These are phyloP conservation scores for Allium fistulosum DNA, from an alignment of 106 monocot genomes.

Conservation along the genomic window DNA sequence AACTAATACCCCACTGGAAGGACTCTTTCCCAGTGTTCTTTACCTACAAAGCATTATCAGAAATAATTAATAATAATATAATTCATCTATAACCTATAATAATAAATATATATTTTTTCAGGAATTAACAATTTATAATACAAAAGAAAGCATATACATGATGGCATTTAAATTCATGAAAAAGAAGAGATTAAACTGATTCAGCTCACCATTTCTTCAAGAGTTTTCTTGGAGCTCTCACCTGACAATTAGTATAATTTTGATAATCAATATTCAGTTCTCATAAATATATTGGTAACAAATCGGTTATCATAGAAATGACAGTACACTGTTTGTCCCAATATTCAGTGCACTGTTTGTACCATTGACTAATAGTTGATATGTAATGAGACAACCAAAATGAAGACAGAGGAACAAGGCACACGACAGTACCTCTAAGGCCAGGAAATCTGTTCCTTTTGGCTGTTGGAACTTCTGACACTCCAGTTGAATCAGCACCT, in stretches of 20 bases:
- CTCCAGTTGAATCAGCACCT: conserved; percentile 20
- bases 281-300: conserved; percentile 2
- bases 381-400: too few species aligned
- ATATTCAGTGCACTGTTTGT: neutral
- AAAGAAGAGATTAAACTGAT: neutral
- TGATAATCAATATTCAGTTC: conserved; percentile 5
- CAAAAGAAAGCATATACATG: neutral
- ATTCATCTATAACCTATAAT: neutral
- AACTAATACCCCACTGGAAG: conserved; percentile 71
- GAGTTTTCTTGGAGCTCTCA: conserved; percentile 56
- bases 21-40: conserved; percentile 70
- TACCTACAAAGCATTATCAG: conserved; percentile 30
- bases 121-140: too few species aligned
- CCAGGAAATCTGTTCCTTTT: conserved; percentile 46
- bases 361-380: too few species aligned
- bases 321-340: neutral
- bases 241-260: conserved; percentile 22
- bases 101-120: too few species aligned
- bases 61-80: neutral
- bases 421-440: conserved; percentile 32
- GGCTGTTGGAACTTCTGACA: conserved; percentile 22
- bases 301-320: neutral
- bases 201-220: conserved; percentile 60
- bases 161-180: neutral
- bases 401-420: too few species aligned